phyloP scores from a whole-genome alignment of 2,329 filamentous ascomycete genomes.

The Anisogramma anomala region DNA sequence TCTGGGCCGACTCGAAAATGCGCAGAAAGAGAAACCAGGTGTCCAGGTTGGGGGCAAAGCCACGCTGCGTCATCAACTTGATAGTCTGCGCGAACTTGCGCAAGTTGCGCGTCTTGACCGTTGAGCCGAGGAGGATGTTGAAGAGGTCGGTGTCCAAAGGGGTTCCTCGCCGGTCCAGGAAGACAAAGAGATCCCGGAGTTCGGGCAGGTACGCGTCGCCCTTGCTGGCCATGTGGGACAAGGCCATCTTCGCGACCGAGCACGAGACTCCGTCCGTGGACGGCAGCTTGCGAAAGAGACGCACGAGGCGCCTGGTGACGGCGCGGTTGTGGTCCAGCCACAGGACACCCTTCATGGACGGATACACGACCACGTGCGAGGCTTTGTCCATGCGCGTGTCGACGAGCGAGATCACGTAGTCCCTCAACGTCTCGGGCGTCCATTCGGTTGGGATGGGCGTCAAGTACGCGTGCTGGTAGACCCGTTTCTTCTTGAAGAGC shows the following conservation, averaged over 20 bases:
- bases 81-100: constrained; percentile 31
- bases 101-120: constrained; percentile 30
- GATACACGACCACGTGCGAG: constrained; percentile 5
- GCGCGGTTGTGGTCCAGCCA: constrained; percentile 27
- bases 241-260: constrained; percentile 31
- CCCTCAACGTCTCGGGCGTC: constrained; percentile 25
- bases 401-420: constrained; percentile 32
- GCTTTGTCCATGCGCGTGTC: constrained; percentile 18
- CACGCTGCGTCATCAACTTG: constrained; percentile 29
- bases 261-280: constrained; percentile 26
- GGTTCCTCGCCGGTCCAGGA: constrained; percentile 27
- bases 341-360: background rate
- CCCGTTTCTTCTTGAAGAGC: background rate
- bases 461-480: constrained; percentile 3
- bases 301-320: constrained; percentile 27
- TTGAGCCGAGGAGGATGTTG: constrained; percentile 35
- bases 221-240: constrained; percentile 28
- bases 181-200: constrained; percentile 25
- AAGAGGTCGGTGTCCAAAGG: constrained; percentile 34
- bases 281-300: constrained; percentile 27
- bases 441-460: constrained; percentile 1
- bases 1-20: constrained; percentile 49
- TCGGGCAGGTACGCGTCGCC: constrained; percentile 20
- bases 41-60: constrained; percentile 29
- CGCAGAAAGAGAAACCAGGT: constrained; percentile 39